Evolutionary conservation across 116 monocot species (phyloP), one percentile per base, ranked within the genome.

Genomic region (Dioscorea cayenensis): DNA sequence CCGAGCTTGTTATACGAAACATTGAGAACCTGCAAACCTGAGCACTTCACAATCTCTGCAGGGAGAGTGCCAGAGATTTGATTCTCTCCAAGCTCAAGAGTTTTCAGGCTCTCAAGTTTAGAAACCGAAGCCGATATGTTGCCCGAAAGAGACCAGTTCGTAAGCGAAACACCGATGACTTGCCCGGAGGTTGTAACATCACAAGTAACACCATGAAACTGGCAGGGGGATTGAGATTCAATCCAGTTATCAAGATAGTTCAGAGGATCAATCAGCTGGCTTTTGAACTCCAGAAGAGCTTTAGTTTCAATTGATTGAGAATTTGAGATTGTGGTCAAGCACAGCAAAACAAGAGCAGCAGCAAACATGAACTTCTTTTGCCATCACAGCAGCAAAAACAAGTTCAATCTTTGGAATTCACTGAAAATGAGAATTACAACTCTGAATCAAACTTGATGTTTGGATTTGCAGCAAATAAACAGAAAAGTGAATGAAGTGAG

Each of bases 231-330:
- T 0, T 67, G 58, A n/a, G 72, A 80, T 6, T 86, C 68, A 3
- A 51, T 75, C 96, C 96, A 92, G 67, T 64, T 72, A 37, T 63
- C 43, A 27, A 96, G 84, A 71, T 72, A 36, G 52, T 90, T 81
- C 69, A 77, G 20, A 59, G 96, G 96, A 77, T 96, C 96, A 49
- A 71, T 60, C 20, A 96, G 48, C 51, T 74, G 71, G 2, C 63
- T 67, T 78, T 88, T 96, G 70, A 96, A 87, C 51, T 84, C 55
- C n/a, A 90, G 86, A 22, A 96, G 92, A 14, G 78, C 68, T 61
- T 81, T 76, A 28, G 69, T 84, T 79, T 92, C 92, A 16, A 68
- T 14, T 27, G 72, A 13, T 22, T 71, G 62, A 36, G 78, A 78
- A 8, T 67, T 59, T 1, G 64, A 73, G 51, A 76, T 14, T 5